Evolutionary conservation across 306 rosid species (phyloP).

Genomic region (Delonix regia): DNA sequence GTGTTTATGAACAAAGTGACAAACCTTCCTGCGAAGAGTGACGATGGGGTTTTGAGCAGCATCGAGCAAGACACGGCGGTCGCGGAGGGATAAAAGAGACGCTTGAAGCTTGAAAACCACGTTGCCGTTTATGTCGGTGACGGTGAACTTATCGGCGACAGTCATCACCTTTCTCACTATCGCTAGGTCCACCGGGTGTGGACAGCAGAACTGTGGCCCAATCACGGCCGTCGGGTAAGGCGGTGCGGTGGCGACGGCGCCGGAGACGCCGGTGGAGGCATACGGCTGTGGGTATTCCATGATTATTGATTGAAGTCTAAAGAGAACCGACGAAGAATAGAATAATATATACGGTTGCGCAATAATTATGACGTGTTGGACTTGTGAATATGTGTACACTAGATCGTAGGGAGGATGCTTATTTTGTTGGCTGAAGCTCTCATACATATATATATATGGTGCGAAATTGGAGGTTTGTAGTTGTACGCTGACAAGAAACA

Average conservation of each 20-base stretch:
- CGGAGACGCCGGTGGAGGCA: conserved; percentile 16
- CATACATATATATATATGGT: no score
- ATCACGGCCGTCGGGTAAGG: conserved; percentile 32
- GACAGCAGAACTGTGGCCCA: conserved; percentile 49
- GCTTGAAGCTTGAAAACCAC: conserved; percentile 53
- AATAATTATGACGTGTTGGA: neutral
- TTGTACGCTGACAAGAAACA: neutral
- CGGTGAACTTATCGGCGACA: conserved; percentile 44
- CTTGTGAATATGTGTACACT: no score
- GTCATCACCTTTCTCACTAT: conserved; percentile 47
- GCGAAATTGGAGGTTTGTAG: neutral
- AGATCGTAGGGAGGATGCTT: no score
- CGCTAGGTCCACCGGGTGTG: conserved; percentile 45
- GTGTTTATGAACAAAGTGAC: neutral
- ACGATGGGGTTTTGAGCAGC: conserved; percentile 46
- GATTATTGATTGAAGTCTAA: neutral
- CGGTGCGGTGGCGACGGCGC: conserved; percentile 2
- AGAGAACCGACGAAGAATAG: neutral
- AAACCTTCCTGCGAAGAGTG: conserved; percentile 49
- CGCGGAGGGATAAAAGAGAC: conserved; percentile 33
- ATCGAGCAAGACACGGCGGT: conserved; percentile 51
- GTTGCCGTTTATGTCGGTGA: conserved; percentile 54
- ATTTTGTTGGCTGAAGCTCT: neutral
- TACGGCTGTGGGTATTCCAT: conserved; percentile 23
- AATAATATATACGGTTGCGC: no score